Percentiles rank a stretch among this genome's conserved stretches.
These are phyloP conservation scores for Craspedostauros australis DNA, from an alignment of 108 stramenopile species.

Conservation along the genomic window DNA sequence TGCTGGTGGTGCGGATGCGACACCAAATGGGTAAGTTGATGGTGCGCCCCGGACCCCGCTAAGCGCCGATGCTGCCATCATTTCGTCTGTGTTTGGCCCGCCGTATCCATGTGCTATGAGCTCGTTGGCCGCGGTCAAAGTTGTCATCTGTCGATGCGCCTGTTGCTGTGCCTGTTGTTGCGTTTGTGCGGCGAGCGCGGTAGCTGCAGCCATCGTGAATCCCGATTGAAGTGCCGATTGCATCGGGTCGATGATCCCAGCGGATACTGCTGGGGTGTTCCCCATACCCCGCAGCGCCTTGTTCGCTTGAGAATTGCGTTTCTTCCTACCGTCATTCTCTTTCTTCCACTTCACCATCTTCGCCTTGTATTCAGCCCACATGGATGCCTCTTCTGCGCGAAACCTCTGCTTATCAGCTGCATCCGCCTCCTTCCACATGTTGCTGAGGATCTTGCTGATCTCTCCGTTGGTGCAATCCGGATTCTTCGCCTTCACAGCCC, in stretches of 20 bases:
- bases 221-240: too few species aligned
- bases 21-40: neutral
- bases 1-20: too few species aligned
- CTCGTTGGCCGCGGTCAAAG: too few species aligned
- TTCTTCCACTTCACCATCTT: constrained; percentile 26
- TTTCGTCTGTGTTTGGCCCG: constrained; percentile 12
- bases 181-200: too few species aligned
- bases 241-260: too few species aligned
- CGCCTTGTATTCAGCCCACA: constrained; percentile 26
- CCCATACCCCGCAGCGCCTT: neutral
- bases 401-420: constrained; percentile 13
- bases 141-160: too few species aligned
- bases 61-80: constrained; percentile 22
- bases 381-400: constrained; percentile 20
- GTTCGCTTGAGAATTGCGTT: too few species aligned
- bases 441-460: constrained; percentile 26
- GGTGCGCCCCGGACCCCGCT: constrained; percentile 23
- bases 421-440: constrained; percentile 31
- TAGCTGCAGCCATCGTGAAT: too few species aligned
- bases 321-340: constrained; percentile 15
- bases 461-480: constrained; percentile 22
- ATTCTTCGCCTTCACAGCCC: constrained; percentile 27
- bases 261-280: too few species aligned
- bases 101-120: too few species aligned
- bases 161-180: too few species aligned